Base-by-base conservation (phyloP, 2,329 filamentous ascomycete genomes). In the Epichloe gansuensis region DNA sequence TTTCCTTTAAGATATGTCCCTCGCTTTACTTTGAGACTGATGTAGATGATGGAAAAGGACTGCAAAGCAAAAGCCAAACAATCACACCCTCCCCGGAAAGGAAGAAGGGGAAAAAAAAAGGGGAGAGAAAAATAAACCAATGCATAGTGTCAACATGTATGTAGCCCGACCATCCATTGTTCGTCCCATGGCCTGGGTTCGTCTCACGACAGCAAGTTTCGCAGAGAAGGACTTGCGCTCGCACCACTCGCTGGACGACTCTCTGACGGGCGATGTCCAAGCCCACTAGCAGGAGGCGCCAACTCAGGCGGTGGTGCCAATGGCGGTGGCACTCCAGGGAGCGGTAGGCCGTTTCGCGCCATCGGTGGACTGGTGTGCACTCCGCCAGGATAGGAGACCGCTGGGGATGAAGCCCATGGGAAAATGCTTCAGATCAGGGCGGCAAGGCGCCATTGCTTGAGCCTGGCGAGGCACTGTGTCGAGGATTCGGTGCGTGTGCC, bases 221-320 rank as follows among this genome's bases (percentile, higher is more conserved):
- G 80, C 56, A 91, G 66, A 9, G 86, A 89, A 11, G 86, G 85
- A 62, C 83, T 90, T 15, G 86, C 85, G 61, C 86, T 90, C 4
- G 86, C 86, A n/a, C 85, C 85, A 49, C 77, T 78, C 34, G 75
- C 69, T 35, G 75, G 72, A 47, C 76, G 70, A 21, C 56, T 65
- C 48, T 78, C 75, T 52, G 70, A 58, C 35, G 63, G 60, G 31
- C 66, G 64, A 43, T 60, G 61, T 23, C 54, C 59, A 23, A 56
- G 69, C 61, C 57, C 46, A 7, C 52, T 51, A n/a, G 54, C 52
- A 8, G 58, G 51, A 34, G 46, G 67, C 57, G 57, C 56, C 15
- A 58, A 47, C 25, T 66, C 64, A 38, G 60, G 64, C 9, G 61
- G 52, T 11, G 59, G 58, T 25, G 28, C 46, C 38, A 48, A 6